These are phyloP conservation scores for Sungouiozyma ichnusensis DNA, from an alignment of 805 yeast species.

Conservation along the genomic window DNA sequence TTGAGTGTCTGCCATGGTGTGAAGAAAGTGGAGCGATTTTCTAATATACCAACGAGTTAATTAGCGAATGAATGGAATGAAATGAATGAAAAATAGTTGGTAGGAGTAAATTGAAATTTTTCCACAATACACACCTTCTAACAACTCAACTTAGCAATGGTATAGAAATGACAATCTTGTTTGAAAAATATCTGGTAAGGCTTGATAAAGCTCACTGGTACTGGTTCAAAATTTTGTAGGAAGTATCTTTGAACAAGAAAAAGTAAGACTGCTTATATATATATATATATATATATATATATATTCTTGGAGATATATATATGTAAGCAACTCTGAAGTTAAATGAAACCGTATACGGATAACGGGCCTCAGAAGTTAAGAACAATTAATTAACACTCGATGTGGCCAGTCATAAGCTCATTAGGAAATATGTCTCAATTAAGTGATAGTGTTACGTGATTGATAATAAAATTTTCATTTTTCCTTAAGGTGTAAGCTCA, in stretches of 20 bases:
- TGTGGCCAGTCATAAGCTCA: too few relatives aligned
- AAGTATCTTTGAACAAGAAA: too few relatives aligned
- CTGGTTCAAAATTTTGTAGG: too few relatives aligned
- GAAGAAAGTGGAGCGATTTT: not conserved
- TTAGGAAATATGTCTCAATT: not conserved
- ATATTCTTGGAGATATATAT: too few relatives aligned
- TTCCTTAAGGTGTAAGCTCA: not conserved
- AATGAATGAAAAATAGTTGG: not conserved
- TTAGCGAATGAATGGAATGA: not conserved
- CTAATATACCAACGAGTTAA: too few relatives aligned
- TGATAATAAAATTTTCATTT: not conserved
- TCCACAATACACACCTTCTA: not conserved
- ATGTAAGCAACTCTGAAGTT: too few relatives aligned
- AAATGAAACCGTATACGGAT: not conserved
- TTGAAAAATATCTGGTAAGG: too few relatives aligned
- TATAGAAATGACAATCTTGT: too few relatives aligned
- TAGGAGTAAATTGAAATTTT: not conserved
- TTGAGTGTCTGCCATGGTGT: slow-evolving; percentile 13
- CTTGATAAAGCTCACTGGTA: too few relatives aligned
- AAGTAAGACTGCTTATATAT: not conserved
- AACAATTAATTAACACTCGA: not conserved
- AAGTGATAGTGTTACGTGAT: not conserved
- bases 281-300: too few relatives aligned
- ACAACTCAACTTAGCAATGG: not conserved
- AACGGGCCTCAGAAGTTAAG: not conserved